Conservation (phyloP, 1,284 basidiomycete species). For the Earliella scabrosa region DNA sequence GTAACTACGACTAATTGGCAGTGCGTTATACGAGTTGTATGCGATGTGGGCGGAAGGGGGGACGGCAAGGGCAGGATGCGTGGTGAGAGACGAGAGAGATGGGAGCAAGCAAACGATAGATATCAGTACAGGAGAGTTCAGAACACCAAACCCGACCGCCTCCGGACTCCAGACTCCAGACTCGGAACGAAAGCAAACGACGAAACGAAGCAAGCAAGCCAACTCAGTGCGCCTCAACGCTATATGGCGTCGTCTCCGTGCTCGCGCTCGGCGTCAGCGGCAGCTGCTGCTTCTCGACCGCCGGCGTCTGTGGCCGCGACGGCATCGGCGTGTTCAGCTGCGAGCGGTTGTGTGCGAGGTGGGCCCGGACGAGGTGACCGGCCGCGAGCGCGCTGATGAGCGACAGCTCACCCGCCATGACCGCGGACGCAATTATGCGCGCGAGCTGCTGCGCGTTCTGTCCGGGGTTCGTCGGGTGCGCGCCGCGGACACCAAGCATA, state of each 20-base stretch:
- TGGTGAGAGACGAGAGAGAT: not conserved
- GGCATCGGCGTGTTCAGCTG: slow-evolving; percentile 69
- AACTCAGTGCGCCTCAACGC: slow-evolving; percentile 20
- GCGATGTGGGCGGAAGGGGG: not conserved
- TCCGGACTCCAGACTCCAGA: not conserved
- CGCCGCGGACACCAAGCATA: slow-evolving; percentile 89
- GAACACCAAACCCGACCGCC: not conserved
- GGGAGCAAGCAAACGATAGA: not conserved
- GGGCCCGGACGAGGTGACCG: slow-evolving; percentile 89
- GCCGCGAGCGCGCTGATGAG: slow-evolving; percentile 90
- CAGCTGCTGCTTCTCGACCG: slow-evolving; percentile 25
- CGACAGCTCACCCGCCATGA: slow-evolving; percentile 95
- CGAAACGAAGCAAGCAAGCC: not conserved
- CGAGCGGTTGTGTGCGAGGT: slow-evolving; percentile 85
- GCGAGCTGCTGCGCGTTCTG: slow-evolving; percentile 88
- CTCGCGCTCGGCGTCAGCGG: slow-evolving; percentile 1
- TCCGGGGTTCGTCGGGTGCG: slow-evolving; percentile 83
- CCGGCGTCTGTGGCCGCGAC: slow-evolving; percentile 69
- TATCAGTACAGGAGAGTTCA: slow-evolving; percentile 5
- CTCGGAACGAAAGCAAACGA: slow-evolving; percentile 2
- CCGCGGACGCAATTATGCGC: slow-evolving; percentile 84
- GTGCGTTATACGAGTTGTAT: not conserved
- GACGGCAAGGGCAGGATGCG: not conserved
- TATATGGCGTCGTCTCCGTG: slow-evolving; percentile 9
- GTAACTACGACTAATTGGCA: slow-evolving; percentile 4